These are phyloP conservation scores for Warburgia ugandensis DNA, from an alignment of 164 flowering plant species.

Conservation along the genomic window DNA sequence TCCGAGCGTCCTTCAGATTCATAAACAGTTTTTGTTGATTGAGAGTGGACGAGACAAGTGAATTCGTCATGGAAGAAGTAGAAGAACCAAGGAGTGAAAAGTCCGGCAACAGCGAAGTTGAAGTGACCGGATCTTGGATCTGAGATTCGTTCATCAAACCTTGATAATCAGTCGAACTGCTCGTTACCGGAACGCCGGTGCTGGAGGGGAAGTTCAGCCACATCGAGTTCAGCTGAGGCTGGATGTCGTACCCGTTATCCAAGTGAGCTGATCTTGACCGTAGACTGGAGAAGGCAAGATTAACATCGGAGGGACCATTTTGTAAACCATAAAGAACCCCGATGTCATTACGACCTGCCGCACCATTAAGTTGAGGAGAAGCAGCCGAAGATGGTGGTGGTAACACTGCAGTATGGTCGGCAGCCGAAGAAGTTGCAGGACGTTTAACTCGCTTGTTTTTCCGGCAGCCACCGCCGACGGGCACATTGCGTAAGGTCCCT, in stretches of 20 bases:
- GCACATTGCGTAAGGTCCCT: constrained; percentile 76
- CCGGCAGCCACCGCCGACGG: constrained; percentile 72
- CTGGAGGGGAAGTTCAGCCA: constrained; percentile 61
- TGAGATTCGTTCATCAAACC: no score
- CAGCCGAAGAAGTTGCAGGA: constrained; percentile 21
- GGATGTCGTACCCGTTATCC: constrained; percentile 23
- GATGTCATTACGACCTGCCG: not conserved
- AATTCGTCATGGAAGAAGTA: constrained; percentile 19
- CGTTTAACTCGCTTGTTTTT: constrained; percentile 62
- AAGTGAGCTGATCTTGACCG: constrained; percentile 13
- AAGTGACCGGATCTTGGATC: constrained; percentile 21
- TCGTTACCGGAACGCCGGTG: constrained; percentile 11
- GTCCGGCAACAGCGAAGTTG: constrained; percentile 34
- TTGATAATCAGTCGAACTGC: no score
- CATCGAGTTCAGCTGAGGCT: constrained; percentile 29
- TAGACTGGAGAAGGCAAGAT: constrained; percentile 26
- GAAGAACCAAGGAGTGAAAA: constrained; percentile 37
- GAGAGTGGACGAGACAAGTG: constrained; percentile 31
- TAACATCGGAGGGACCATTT: no score
- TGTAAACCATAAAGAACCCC: no score
- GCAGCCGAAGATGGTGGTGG: constrained; percentile 10
- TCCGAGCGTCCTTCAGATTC: constrained; percentile 18
- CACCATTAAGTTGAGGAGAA: constrained; percentile 14
- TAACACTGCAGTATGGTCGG: no score
- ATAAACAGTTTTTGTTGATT: constrained; percentile 17